Evolutionary conservation across 2,329 filamentous ascomycete species (phyloP).

Genomic region (Cercospora janseana): DNA sequence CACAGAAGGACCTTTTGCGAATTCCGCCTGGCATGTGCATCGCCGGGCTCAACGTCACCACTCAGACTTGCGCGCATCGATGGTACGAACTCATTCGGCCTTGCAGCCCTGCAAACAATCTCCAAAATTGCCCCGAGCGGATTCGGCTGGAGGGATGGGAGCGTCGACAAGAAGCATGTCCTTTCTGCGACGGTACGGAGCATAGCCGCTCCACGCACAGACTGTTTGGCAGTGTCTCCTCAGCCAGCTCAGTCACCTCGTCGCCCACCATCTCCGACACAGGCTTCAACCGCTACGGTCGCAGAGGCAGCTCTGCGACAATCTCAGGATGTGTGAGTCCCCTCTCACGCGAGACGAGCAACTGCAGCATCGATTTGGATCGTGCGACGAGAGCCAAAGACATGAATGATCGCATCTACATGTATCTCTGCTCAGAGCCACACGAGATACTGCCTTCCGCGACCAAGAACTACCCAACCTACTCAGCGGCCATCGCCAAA

Average conservation of each 20-base stretch:
- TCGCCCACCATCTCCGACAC: slow-evolving; percentile 27
- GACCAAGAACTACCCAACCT: slow-evolving; percentile 36
- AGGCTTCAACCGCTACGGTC: slow-evolving; percentile 19
- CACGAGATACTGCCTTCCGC: slow-evolving; percentile 37
- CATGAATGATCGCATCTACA: slow-evolving; percentile 37
- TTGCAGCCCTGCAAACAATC: slow-evolving; percentile 46
- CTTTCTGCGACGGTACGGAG: slow-evolving; percentile 44
- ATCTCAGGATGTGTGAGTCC: slow-evolving; percentile 28
- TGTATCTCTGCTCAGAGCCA: slow-evolving; percentile 36
- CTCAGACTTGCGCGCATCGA: slow-evolving; percentile 48
- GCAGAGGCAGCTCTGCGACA: slow-evolving; percentile 30
- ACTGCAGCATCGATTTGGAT: slow-evolving; percentile 30
- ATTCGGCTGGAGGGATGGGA: slow-evolving; percentile 52
- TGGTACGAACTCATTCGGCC: slow-evolving; percentile 50
- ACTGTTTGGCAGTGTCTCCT: slow-evolving; percentile 48
- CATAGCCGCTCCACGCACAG: slow-evolving; percentile 47
- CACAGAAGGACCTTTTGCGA: no score
- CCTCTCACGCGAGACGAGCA: slow-evolving; percentile 34
- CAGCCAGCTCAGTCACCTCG: slow-evolving; percentile 35
- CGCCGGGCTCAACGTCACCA: slow-evolving; percentile 51
- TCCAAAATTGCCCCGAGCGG: slow-evolving; percentile 48
- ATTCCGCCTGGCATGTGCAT: slow-evolving; percentile 47
- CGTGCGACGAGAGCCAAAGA: slow-evolving; percentile 34
- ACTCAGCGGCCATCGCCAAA: slow-evolving; percentile 23
- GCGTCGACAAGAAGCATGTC: slow-evolving; percentile 48